These are phyloP conservation scores for Botrytis medusae DNA, from an alignment of 2,329 filamentous ascomycete genomes.

Conservation along the genomic window DNA sequence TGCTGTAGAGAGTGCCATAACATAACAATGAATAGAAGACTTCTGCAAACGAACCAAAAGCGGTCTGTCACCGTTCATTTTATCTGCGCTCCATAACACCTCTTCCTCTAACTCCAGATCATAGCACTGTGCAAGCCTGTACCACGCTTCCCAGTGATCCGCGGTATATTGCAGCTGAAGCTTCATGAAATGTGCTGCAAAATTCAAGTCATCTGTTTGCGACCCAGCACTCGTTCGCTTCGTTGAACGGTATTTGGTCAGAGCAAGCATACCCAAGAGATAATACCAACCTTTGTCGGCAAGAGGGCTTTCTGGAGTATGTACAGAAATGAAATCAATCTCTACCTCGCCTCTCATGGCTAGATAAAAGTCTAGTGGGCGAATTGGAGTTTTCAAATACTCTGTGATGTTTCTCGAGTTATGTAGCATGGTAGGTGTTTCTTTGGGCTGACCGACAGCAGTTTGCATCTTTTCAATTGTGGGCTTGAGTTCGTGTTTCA, in stretches of 20 bases:
- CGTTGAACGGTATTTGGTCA: conserved; percentile 69
- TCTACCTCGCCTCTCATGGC: conserved; percentile 77
- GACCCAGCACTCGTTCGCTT: conserved; percentile 41
- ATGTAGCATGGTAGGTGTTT: conserved; percentile 76
- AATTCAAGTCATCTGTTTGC: conserved; percentile 42
- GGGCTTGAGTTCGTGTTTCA: conserved; percentile 85
- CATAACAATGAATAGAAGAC: conserved; percentile 47
- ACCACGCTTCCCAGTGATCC: conserved; percentile 46
- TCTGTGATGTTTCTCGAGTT: conserved; percentile 82
- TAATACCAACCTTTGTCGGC: conserved; percentile 91
- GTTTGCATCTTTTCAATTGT: conserved; percentile 94
- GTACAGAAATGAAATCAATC: conserved; percentile 69
- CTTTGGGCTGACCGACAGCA: conserved; percentile 76
- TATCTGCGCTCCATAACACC: conserved; percentile 44
- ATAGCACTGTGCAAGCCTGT: conserved; percentile 44
- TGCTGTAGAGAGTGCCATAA: conserved; percentile 65
- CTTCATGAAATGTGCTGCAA: conserved; percentile 42
- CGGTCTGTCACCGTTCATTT: conserved; percentile 42
- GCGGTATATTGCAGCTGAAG: conserved; percentile 41
- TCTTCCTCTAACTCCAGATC: conserved; percentile 45
- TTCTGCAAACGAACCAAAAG: conserved; percentile 42
- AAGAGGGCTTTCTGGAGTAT: conserved; percentile 66
- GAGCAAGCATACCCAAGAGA: conserved; percentile 80
- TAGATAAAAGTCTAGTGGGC: conserved; percentile 75
- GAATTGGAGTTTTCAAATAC: conserved; percentile 80